Conservation (phyloP, 805 yeast species). For the Starmerella geochares region DNA sequence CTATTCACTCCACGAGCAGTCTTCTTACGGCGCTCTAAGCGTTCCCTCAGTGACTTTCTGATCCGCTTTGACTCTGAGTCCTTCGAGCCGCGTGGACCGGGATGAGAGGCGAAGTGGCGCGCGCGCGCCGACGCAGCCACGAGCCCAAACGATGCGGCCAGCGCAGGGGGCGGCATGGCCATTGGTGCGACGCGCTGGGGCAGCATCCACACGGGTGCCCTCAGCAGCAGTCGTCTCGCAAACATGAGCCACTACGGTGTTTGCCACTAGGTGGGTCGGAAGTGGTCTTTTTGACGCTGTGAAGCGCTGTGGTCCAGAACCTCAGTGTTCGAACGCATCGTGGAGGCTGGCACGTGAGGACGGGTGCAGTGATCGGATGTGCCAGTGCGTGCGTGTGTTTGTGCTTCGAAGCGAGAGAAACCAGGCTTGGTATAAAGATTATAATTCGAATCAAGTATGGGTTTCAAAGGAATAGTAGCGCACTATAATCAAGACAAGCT, state of each 20-base stretch:
- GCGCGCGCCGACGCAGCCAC: not conserved
- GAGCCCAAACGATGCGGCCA: not conserved
- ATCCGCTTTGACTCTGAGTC: conserved; percentile 12
- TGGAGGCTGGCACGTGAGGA: not conserved
- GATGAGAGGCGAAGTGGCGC: conserved; percentile 1
- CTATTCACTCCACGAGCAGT: not conserved
- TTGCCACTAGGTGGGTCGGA: conserved; percentile 3
- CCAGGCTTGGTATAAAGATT: too few species aligned
- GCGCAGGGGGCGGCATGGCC: not conserved
- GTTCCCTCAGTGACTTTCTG: conserved; percentile 10
- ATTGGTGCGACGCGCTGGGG: conserved; percentile 1
- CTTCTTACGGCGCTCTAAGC: conserved; percentile 7
- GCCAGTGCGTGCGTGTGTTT: too few species aligned
- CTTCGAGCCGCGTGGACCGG: not conserved
- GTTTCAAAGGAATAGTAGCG: too few species aligned
- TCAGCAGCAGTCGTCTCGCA: conserved; percentile 7
- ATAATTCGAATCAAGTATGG: too few species aligned
- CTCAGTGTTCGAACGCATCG: not conserved
- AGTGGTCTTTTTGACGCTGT: not conserved
- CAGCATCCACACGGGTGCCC: not conserved
- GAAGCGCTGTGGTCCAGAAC: conserved; percentile 1
- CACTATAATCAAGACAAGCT: too few species aligned
- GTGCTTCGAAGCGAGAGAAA: too few species aligned
- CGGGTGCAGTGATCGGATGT: too few species aligned
- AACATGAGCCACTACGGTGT: conserved; percentile 1